Percentiles rank a stretch among this genome's conserved stretches.
phyloP scores from a whole-genome alignment of 1,284 basidiomycete genomes.

The Coniferiporia weirii region DNA sequence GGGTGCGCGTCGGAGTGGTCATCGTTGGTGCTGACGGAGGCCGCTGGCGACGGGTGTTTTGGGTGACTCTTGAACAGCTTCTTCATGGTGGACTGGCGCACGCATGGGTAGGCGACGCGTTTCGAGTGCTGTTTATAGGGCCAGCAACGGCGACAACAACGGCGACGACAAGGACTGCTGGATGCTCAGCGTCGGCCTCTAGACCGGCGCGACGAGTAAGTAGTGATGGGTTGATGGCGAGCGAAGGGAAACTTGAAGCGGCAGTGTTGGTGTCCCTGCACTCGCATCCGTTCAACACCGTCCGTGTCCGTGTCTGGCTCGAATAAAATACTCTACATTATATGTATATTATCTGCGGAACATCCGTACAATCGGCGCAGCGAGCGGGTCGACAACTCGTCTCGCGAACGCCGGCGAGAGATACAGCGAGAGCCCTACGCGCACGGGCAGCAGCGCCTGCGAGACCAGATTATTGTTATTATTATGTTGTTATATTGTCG shows the following conservation, averaged over 20 bases:
- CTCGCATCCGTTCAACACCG: too few species aligned
- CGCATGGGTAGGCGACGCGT: neutral
- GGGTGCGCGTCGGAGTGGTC: neutral
- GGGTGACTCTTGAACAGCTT: constrained; percentile 14
- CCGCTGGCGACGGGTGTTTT: neutral
- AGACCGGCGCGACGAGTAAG: too few species aligned
- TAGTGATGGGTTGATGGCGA: neutral
- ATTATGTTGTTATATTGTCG: neutral
- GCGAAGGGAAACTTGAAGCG: neutral
- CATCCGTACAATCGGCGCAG: constrained; percentile 23
- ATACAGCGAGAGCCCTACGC: constrained; percentile 72
- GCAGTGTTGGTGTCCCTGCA: neutral
- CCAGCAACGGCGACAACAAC: neutral
- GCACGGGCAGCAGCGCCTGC: constrained; percentile 72
- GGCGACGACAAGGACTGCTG: neutral
- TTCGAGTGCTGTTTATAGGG: neutral
- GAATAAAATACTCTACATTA: neutral
- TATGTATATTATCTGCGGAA: constrained; percentile 22
- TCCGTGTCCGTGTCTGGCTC: neutral
- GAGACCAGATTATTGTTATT: constrained; percentile 1
- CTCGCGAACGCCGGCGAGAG: constrained; percentile 74
- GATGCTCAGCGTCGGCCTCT: neutral
- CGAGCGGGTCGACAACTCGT: constrained; percentile 53
- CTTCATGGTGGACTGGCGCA: constrained; percentile 1
- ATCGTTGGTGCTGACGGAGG: neutral